Base-by-base conservation (phyloP, 192 early-diverging fungal genomes). In the Podila clonocystis region DNA sequence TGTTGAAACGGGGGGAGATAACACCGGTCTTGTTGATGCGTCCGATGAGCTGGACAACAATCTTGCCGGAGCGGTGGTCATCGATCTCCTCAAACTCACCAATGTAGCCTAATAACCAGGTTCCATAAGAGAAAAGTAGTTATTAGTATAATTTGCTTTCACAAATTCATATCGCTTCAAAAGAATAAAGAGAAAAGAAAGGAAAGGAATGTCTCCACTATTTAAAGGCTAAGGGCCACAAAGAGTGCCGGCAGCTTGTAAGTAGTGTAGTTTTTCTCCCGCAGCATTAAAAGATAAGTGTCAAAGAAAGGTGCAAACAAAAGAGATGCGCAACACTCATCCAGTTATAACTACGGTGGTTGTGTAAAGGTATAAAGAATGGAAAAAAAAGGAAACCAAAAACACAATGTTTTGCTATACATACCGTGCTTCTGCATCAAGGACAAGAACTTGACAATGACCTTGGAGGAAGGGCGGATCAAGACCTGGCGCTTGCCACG, bases 1-100 rank as follows among this genome's bases (percentile, higher is more conserved):
- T 91, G 88, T 97, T 95, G 92, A 98, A 99, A 78, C 98, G 95
- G 76, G 98, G 97, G 48, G 95, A 97, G 87, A 98, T 98, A 85
- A 97, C 97, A 89, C 97, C 96, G 89, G 95, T 97, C 92, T 99
- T 99, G 95, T 99, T 99, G 77, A 99, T 87, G 82, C 98, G 97
- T 76, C 98, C 97, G 78, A 93, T 96, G 70, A 99, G 94, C 89
- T 99, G 98, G 79, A 99, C 91, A 57, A 99, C 95, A 74, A 99
- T 96, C 94, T 98, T 98, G 85, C 95, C 96, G 74, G 94, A 92
- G 74, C 96, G 95, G 88, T 97, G 96, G 87, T 99, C 97, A 87
- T 99, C 96, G 74, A 99, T 92, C 86, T 95, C 94, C 87, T 99
- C 98, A 74, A 99, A 98, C 88, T 98, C 98, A 82, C 97, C 97